Conservation (phyloP, 2,329 filamentous ascomycete genomes). For the Talaromyces funiculosus region DNA sequence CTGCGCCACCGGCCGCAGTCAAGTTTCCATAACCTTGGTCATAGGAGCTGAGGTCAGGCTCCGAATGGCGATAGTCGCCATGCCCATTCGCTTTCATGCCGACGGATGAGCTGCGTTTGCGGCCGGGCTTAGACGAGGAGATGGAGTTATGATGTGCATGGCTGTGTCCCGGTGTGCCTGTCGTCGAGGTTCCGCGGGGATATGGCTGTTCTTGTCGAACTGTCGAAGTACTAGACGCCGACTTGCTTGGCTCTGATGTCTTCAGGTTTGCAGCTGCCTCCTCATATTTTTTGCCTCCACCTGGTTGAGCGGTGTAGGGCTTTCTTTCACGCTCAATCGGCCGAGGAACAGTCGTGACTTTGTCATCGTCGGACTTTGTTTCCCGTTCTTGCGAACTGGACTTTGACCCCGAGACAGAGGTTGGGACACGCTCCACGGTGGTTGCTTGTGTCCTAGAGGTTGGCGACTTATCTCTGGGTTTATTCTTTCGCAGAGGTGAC, state of each 20-base stretch:
- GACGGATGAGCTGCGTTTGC: conserved; percentile 30
- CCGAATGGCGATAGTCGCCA: conserved; percentile 32
- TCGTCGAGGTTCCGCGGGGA: conserved; percentile 5
- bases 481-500: conserved; percentile 19
- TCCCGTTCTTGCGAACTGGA: conserved; percentile 9
- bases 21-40: conserved; percentile 18
- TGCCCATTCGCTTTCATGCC: conserved; percentile 16
- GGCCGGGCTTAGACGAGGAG: conserved; percentile 15
- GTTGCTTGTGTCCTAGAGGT: conserved; percentile 16
- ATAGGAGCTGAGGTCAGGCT: conserved; percentile 26
- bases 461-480: conserved; percentile 8
- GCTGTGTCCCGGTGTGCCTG: conserved; percentile 13
- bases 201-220: conserved; percentile 43
- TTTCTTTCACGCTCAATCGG: conserved; percentile 62
- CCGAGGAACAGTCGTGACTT: conserved; percentile 36
- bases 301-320: conserved; percentile 57
- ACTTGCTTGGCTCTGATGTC: conserved; percentile 41
- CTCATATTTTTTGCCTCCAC: conserved; percentile 53
- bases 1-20: conserved; percentile 13
- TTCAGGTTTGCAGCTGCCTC: conserved; percentile 21
- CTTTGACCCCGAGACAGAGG: conserved; percentile 1
- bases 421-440: conserved; percentile 28
- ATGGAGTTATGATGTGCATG: conserved; percentile 11
- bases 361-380: conserved; percentile 34
- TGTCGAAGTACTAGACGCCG: conserved; percentile 54